Evolutionary conservation across 2,329 filamentous ascomycete genomes (phyloP).

Genomic region (Aspergillus niger): DNA sequence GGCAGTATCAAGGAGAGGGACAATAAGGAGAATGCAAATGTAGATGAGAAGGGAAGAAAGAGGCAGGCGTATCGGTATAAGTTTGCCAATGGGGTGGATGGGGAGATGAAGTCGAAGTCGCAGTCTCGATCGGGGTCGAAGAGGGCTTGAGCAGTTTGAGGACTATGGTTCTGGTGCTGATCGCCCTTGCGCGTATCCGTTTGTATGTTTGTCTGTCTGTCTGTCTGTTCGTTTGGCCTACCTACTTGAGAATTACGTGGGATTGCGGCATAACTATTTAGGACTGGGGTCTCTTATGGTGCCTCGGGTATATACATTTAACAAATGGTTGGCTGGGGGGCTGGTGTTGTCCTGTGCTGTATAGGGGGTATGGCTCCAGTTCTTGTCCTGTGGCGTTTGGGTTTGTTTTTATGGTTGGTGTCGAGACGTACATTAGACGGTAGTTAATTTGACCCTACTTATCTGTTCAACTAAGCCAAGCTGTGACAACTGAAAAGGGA

Average conservation of each 20-base stretch:
- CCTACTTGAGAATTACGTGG: no score
- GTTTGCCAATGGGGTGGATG: constrained; percentile 23
- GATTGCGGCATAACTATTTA: no score
- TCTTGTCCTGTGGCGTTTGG: background rate
- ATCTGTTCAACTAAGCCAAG: background rate
- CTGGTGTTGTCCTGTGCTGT: background rate
- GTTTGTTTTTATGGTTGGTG: background rate
- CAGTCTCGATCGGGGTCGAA: background rate
- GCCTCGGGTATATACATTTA: background rate
- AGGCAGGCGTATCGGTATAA: constrained; percentile 44
- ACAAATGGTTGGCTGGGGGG: background rate
- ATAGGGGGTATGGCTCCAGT: background rate
- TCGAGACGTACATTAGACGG: background rate
- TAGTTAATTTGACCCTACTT: background rate
- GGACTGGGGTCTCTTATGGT: background rate
- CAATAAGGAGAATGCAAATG: constrained; percentile 28
- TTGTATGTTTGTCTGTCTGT: background rate
- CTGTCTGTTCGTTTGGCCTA: background rate
- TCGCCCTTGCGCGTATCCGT: no score
- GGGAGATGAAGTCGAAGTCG: no score
- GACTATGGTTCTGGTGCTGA: no score
- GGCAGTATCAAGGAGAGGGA: constrained; percentile 19
- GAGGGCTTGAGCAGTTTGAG: background rate
- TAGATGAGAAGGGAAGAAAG: constrained; percentile 26
- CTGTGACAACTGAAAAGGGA: background rate